Evolutionary conservation across 2,329 filamentous ascomycete genomes (phyloP), one percentile per base, ranked within the genome.

Genomic region (Zymoseptoria crescenta): DNA sequence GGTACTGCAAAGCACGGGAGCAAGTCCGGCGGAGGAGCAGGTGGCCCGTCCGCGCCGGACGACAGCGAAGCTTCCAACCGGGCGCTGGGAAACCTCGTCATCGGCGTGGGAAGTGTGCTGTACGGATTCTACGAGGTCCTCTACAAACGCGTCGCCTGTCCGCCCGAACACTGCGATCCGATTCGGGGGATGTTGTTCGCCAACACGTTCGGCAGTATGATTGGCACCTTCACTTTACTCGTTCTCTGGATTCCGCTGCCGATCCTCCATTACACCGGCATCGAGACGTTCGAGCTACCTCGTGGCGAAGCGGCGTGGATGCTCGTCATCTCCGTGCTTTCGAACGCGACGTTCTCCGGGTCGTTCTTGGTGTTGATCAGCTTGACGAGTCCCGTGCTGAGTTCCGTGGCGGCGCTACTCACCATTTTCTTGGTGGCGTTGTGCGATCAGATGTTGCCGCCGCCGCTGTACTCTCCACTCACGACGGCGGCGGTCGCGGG

Each of bases 51-150:
- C 8, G 73, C 79, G 61, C 74, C 78, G 24, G 69, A 75, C 28
- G 75, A 76, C 4, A 70, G 78, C n/a, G 80, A 83, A 59, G 84
- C 84, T 0, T 81, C 82, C 51, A 87, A 87, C 65, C 83, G 91
- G 19, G 82, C 92, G 10, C 73, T 93, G 0, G 94, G 94, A 6
- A 99, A 99, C 71, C 76, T 97, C 48, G 83, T 99, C 68, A 99
- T 99, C 68, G 93, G 93, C 41, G 75, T 90, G 24, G 94, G 94
- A 8, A 94, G 88, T 65, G 86, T 99, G 6, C 81, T 99, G 19
- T 99, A 99, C 73, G 94, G 94, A 0, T 86, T 99, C 53, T 99
- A 99, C 75, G 94, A 99, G 74, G 94, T 99, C 5, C 75, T 99
- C 48, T 99, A 99, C 78, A 99, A 99, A 80, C 86, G 87, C 60